A percentile compares a stretch with the other conserved stretches of the same genome.
phyloP scores from a whole-genome alignment of 1,139 yeast species.

The Candida sp. region DNA sequence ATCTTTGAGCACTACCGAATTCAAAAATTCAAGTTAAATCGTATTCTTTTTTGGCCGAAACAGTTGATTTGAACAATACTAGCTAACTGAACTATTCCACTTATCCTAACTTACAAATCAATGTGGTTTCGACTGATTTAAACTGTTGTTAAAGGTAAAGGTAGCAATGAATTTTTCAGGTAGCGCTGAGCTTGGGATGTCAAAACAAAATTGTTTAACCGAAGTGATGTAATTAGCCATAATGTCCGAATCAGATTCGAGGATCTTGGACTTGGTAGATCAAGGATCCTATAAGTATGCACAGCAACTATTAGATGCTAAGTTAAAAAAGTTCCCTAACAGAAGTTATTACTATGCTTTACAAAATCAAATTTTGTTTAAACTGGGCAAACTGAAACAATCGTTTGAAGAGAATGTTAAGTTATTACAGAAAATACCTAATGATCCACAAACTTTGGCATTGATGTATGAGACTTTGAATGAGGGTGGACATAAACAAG shows the following conservation, averaged over 20 bases:
- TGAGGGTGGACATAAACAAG: slow-evolving; percentile 29
- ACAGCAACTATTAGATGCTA: slow-evolving; percentile 43
- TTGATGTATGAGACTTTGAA: slow-evolving; percentile 39
- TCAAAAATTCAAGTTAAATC: too few species aligned
- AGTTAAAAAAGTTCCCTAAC: slow-evolving; percentile 53
- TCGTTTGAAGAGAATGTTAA: slow-evolving; percentile 40
- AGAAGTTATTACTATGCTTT: slow-evolving; percentile 53
- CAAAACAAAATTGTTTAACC: not conserved
- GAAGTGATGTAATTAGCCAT: not conserved
- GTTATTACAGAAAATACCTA: slow-evolving; percentile 47
- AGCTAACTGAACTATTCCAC: too few species aligned
- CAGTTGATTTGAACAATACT: too few species aligned
- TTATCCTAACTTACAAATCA: too few species aligned
- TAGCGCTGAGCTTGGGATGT: not conserved
- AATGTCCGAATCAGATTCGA: slow-evolving; percentile 9
- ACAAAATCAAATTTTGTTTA: slow-evolving; percentile 38
- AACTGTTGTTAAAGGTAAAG: not conserved
- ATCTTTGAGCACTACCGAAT: too few species aligned
- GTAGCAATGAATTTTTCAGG: not conserved
- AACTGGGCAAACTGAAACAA: slow-evolving; percentile 40
- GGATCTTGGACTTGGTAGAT: slow-evolving; percentile 45
- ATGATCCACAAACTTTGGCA: slow-evolving; percentile 52
- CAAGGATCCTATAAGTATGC: slow-evolving; percentile 56
- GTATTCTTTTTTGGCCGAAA: too few species aligned
- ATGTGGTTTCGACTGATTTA: too few species aligned